Conservation (phyloP, 495 filamentous ascomycete species). For the Aspergillus ellipticus region DNA sequence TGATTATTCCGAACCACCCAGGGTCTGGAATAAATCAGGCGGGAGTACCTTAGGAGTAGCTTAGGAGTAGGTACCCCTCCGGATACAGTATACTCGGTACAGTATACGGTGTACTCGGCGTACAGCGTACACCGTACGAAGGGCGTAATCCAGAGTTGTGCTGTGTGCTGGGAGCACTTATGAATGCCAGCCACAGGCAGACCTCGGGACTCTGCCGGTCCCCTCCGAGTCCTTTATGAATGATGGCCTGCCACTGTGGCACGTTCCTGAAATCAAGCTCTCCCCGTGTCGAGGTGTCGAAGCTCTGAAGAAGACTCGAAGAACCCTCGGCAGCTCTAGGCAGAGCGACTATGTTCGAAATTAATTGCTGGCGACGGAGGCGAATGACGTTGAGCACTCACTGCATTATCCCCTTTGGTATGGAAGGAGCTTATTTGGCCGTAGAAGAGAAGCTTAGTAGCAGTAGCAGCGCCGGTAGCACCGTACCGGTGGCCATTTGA, state of each 20-base stretch:
- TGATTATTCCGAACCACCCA: neutral
- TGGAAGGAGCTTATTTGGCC: neutral
- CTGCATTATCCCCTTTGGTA: neutral
- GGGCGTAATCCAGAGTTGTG: too few species aligned
- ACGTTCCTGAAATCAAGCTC: too few species aligned
- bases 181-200: too few species aligned
- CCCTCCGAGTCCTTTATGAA: neutral
- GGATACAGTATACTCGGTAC: too few species aligned
- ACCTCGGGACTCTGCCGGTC: too few species aligned
- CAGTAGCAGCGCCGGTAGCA: neutral
- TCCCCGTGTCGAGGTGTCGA: neutral
- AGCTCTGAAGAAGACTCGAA: constrained; percentile 4
- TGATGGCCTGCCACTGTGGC: too few species aligned
- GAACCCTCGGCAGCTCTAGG: neutral
- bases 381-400: neutral
- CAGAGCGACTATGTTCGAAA: neutral
- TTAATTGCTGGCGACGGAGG: neutral
- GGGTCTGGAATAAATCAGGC: neutral
- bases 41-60: too few species aligned
- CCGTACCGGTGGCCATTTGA: too few species aligned
- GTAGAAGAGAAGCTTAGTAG: neutral
- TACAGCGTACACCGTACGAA: too few species aligned
- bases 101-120: too few species aligned
- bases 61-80: too few species aligned
- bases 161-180: neutral